phyloP scores from a whole-genome alignment of 257 asterid species.

The Plantago major region DNA sequence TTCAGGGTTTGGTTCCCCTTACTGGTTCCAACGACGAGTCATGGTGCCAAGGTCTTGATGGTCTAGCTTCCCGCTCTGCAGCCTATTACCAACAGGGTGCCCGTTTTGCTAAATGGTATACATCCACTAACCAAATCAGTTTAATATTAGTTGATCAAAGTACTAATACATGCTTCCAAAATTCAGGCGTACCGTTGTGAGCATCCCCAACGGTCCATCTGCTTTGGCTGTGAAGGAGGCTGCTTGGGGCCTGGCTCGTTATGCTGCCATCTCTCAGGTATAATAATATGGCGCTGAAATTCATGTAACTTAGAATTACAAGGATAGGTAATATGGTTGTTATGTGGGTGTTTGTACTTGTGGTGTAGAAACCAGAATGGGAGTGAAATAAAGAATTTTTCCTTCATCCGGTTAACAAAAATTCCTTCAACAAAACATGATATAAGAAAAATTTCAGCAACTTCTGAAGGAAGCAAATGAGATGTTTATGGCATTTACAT shows the following conservation, averaged over 20 bases:
- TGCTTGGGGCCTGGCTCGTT: conserved; percentile 97
- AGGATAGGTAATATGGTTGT: background rate
- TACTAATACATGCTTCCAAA: background rate
- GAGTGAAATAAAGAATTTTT: no score
- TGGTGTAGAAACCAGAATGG: no score
- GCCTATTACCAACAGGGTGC: conserved; percentile 98
- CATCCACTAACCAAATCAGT: background rate
- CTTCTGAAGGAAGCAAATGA: no score
- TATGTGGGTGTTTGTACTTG: no score
- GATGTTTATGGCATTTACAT: no score
- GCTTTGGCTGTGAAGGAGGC: conserved; percentile 97
- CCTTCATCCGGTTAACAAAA: no score
- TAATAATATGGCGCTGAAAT: background rate
- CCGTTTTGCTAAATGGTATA: conserved; percentile 88
- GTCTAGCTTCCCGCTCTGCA: conserved; percentile 97
- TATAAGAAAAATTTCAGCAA: no score
- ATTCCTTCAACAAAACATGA: no score
- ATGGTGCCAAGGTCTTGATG: conserved; percentile 98
- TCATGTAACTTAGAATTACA: background rate
- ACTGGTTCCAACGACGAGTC: conserved; percentile 92
- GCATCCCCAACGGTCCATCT: conserved; percentile 94
- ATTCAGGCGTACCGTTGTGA: conserved; percentile 92
- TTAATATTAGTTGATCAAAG: no score
- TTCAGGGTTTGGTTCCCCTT: conserved; percentile 92
- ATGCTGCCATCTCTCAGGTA: conserved; percentile 92